These are phyloP conservation scores for Coniochaeta pulveracea DNA, from an alignment of 2,329 filamentous ascomycete species.

Conservation along the genomic window DNA sequence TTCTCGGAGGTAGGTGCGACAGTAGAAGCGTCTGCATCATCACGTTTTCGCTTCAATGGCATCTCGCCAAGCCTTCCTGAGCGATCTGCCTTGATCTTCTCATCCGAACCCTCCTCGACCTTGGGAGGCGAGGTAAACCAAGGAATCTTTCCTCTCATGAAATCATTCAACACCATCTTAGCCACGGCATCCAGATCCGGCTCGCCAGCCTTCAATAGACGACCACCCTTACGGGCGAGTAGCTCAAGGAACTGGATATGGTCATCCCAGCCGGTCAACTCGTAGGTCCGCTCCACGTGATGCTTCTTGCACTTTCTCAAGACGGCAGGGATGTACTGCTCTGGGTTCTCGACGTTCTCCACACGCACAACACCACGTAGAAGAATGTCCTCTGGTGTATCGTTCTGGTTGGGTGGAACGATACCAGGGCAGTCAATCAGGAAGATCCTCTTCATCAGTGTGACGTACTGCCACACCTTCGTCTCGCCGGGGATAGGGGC, in stretches of 20 bases:
- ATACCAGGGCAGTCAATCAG: conserved; percentile 96
- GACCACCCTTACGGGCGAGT: conserved; percentile 75
- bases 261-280: conserved; percentile 67
- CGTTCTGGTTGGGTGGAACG: conserved; percentile 76
- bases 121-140: conserved; percentile 84
- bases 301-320: conserved; percentile 70
- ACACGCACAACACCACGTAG: conserved; percentile 85
- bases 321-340: conserved; percentile 86
- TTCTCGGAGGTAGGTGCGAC: conserved; percentile 22
- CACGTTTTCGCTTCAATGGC: conserved; percentile 64
- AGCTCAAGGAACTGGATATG: conserved; percentile 77
- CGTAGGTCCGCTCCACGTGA: conserved; percentile 89
- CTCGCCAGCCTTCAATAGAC: conserved; percentile 84
- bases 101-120: conserved; percentile 36
- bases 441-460: conserved; percentile 78
- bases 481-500: conserved; percentile 87
- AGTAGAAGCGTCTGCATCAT: conserved; percentile 37
- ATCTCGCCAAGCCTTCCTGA: conserved; percentile 78
- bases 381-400: conserved; percentile 79
- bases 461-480: conserved; percentile 97
- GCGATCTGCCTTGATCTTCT: conserved; percentile 51
- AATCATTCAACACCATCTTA: conserved; percentile 95
- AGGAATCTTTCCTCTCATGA: conserved; percentile 86
- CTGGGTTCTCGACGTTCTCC: conserved; percentile 92
- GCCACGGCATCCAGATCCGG: conserved; percentile 90